These are phyloP conservation scores for Colletotrichum sp. DNA, from an alignment of 2,329 filamentous ascomycete genomes.

Conservation along the genomic window DNA sequence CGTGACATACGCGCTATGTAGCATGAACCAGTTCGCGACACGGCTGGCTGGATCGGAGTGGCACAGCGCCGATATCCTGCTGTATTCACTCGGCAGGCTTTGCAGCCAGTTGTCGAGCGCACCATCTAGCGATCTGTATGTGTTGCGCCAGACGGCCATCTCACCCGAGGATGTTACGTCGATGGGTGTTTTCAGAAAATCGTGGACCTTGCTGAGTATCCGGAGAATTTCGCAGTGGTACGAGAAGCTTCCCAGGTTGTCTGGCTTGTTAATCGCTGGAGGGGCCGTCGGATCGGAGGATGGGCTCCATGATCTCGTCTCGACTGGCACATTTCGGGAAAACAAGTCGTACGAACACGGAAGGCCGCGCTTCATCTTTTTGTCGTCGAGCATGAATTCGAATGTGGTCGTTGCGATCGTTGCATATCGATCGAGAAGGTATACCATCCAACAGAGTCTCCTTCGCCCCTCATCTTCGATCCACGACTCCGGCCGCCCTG, in stretches of 20 bases:
- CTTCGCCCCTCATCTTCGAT: conserved; percentile 49
- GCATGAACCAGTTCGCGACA: conserved; percentile 52
- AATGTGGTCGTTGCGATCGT: conserved; percentile 45
- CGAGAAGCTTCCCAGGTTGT: conserved; percentile 49
- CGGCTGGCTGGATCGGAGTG: conserved; percentile 49
- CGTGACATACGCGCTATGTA: conserved; percentile 49
- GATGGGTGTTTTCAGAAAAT: conserved; percentile 44
- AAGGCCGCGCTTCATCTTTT: conserved; percentile 41
- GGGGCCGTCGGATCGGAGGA: conserved; percentile 27
- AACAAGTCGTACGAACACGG: conserved; percentile 50
- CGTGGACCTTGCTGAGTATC: conserved; percentile 46
- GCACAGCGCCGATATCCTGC: conserved; percentile 48
- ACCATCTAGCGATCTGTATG: conserved; percentile 41
- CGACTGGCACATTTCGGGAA: conserved; percentile 46
- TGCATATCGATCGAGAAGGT: conserved; percentile 47
- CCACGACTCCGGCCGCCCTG: conserved; percentile 43
- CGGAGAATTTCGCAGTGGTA: conserved; percentile 50
- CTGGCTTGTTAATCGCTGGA: conserved; percentile 36
- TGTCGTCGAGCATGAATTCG: conserved; percentile 46
- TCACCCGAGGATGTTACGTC: conserved; percentile 42
- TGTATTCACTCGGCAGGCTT: conserved; percentile 47
- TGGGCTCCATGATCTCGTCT: conserved; percentile 36
- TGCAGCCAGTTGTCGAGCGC: conserved; percentile 46
- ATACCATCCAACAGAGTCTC: conserved; percentile 49
- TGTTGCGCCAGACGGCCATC: conserved; percentile 45